Base-by-base conservation (phyloP, 2,329 filamentous ascomycete genomes). In the Grosmannia serpens region DNA sequence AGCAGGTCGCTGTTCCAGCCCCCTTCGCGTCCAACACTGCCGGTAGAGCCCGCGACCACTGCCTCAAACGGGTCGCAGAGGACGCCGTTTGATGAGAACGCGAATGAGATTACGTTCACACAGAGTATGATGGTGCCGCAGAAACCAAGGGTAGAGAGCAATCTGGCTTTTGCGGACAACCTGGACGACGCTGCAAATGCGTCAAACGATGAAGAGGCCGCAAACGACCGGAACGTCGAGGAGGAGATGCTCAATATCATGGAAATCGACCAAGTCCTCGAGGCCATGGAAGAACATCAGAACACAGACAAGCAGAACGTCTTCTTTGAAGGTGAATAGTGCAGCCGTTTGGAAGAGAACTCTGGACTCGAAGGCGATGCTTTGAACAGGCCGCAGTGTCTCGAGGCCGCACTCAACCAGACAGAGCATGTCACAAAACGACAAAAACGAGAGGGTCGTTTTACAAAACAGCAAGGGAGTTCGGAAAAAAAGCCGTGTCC, bases 201-300 rank as follows among this genome's bases (percentile, higher is more conserved):
- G 8, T 71, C 72, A 26, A 74, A 77, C 38, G 74, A 77, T 50
- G 77, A 80, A 55, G 71, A 76, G 33, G 71, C 73, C n/a, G 75
- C 72, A 20, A 67, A 70, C 26, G 71, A 73, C 29, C 72, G 81
- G 35, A 76, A 84, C 58, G 74, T 83, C 15, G 81, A 84, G 65
- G 74, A 75, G 33, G 81, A 84, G 68, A 79, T 84, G 74, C 73
- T 86, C 63, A 82, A 85, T 66, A 82, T 86, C 51, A 80, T 84
- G 76, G 82, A 83, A 63, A 84, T 86, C 65, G 83, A 86, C 63
- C 77, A 80, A 60, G 79, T 77, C 54, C 68, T 86, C 56, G 76
- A 81, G 53, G 74, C 71, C 55, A 73, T 86, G 78, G 77, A 83
- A 58, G 72, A 69, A 46, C 74, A 74, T 38, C 71, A 76, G 52